phyloP scores from a whole-genome alignment of 1,284 basidiomycete species.

The Austropuccinia psidii region DNA sequence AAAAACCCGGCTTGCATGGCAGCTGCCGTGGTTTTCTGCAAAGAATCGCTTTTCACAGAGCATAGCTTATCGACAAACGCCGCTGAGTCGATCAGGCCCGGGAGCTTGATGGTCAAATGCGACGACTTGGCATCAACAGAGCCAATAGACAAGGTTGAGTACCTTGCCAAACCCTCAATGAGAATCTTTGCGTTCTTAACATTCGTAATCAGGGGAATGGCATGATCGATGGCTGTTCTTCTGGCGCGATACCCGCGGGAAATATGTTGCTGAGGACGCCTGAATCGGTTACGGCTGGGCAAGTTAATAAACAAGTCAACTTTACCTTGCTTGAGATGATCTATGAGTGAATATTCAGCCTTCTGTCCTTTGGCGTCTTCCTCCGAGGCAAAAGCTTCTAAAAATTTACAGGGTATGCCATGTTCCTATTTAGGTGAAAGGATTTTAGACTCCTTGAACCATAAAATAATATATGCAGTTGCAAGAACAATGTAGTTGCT shows the following conservation, averaged over 20 bases:
- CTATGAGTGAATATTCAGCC: conserved; percentile 87
- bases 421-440: conserved; percentile 16
- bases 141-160: conserved; percentile 74
- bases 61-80: conserved; percentile 60
- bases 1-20: conserved; percentile 82
- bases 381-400: conserved; percentile 74
- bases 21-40: conserved; percentile 58
- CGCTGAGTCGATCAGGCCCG: conserved; percentile 81
- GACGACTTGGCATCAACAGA: conserved; percentile 92
- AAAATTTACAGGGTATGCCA: conserved; percentile 61
- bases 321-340: conserved; percentile 88
- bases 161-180: conserved; percentile 86
- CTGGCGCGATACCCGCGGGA: conserved; percentile 95
- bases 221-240: conserved; percentile 99
- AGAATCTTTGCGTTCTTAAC: conserved; percentile 98
- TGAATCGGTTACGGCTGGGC: conserved; percentile 95
- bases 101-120: conserved; percentile 80
- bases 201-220: conserved; percentile 93
- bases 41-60: conserved; percentile 60
- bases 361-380: conserved; percentile 67
- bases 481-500: conserved; percentile 49
- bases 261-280: conserved; percentile 90
- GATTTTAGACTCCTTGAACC: not conserved
- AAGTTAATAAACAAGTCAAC: conserved; percentile 99
- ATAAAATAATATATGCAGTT: not conserved